phyloP scores from a whole-genome alignment of 805 yeast genomes.

The Metschnikowia shivogae region DNA sequence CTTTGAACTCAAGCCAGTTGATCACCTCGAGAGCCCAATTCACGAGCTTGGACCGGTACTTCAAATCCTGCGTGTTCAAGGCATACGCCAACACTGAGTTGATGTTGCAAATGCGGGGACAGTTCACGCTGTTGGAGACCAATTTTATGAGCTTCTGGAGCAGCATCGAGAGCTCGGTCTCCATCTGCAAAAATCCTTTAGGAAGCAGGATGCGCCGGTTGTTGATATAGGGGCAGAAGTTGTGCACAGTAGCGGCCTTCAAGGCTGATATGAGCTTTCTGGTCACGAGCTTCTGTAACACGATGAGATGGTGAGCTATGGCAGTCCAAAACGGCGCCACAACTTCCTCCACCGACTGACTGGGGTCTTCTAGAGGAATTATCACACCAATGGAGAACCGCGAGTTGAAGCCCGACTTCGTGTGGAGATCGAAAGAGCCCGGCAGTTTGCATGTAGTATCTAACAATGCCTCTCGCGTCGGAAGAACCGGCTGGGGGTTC shows the following conservation, averaged over 20 bases:
- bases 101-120: conserved; percentile 44
- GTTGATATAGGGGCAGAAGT: conserved; percentile 22
- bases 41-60: conserved; percentile 34
- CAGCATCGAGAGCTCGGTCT: conserved; percentile 38
- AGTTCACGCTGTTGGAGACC: conserved; percentile 37
- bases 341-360: conserved; percentile 33
- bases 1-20: conserved; percentile 55
- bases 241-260: conserved; percentile 14
- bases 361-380: conserved; percentile 39
- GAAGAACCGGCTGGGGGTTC: conserved; percentile 42
- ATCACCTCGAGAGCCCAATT: conserved; percentile 52
- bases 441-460: conserved; percentile 4
- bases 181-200: conserved; percentile 36
- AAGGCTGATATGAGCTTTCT: conserved; percentile 33
- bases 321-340: conserved; percentile 49
- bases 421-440: conserved; percentile 3
- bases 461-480: conserved; percentile 21
- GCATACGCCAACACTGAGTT: conserved; percentile 32
- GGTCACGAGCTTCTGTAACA: conserved; percentile 37
- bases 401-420: conserved; percentile 19
- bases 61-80: conserved; percentile 12
- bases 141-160: conserved; percentile 35
- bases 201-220: conserved; percentile 39
- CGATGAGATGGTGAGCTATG: conserved; percentile 36
- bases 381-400: conserved; percentile 48